Base-by-base conservation (phyloP, 371 early-diverging fungal species). In the Conidiobolus incongruus region DNA sequence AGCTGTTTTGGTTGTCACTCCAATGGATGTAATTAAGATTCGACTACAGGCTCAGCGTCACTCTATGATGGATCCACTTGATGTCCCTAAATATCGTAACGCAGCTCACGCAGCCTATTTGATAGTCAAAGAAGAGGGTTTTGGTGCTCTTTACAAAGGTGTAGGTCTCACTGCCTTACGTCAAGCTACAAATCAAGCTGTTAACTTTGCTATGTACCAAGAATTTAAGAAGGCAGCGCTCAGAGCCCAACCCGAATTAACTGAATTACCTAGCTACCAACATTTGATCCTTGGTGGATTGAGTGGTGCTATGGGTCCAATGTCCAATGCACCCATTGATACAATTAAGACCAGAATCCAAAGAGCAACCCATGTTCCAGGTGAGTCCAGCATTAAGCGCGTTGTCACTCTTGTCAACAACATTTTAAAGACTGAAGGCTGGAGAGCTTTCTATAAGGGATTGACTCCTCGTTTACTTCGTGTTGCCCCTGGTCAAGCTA, bases 311-410 rank as follows among this genome's bases (percentile, higher is more conserved):
- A 85, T 85, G 86, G 85, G 95, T 19, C 96, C 96, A 4, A 62
- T 93, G 12, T 85, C 81, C 46, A 95, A 95, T 59, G 89, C 88
- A 28, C 96, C 96, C 26, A 91, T 95, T 46, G 96, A 95, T 62
- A 93, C 91, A 31, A 88, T 95, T 59, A 95, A 95, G 69, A 95
- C 96, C 2, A 83, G 95, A 61, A 85, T 95, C 53, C 95, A 95
- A 58, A 81, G 65, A 61, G 70, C 76, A 1, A 70, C 73, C 15
- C 66, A 68, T 45, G 52, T 60, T 7, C 52, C 70, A 12, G 62
- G 68, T 29, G 77, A 88, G 46, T 66, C 69, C 21, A 88, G 81
- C 17, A 86, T 77, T 74, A 56, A 60, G 37, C 74, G 88, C n/a
- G 81, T 92, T 61, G 64, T 62, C 40, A 54, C 62, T 7, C 79